phyloP scores from a whole-genome alignment of 2,329 filamentous ascomycete genomes.

The Trichothecium roseum region DNA sequence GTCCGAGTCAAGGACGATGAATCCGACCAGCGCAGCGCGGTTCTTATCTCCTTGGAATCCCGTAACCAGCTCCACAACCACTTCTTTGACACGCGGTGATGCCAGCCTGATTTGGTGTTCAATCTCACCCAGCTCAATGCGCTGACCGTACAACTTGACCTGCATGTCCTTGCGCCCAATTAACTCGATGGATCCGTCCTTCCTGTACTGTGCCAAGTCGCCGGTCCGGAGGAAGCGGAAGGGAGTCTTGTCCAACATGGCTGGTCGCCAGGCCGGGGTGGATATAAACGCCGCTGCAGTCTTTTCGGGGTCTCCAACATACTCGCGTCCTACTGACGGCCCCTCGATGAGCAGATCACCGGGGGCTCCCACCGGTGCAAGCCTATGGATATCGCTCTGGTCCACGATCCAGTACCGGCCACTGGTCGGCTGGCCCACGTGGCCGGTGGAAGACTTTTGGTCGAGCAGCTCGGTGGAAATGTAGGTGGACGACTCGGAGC shows the following conservation, averaged over 20 bases:
- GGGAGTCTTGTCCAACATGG: constrained; percentile 31
- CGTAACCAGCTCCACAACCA: constrained; percentile 4
- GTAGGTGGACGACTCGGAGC: too few species aligned
- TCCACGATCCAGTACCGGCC: constrained; percentile 19
- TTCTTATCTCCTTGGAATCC: neutral
- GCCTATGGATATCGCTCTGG: constrained; percentile 12
- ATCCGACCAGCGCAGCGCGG: neutral
- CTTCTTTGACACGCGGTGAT: neutral
- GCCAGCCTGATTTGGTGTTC: constrained; percentile 7
- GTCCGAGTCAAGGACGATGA: neutral
- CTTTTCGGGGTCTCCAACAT: constrained; percentile 10
- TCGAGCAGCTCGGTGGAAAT: too few species aligned
- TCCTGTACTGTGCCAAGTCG: constrained; percentile 18
- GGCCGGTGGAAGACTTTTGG: too few species aligned
- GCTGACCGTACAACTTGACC: constrained; percentile 48
- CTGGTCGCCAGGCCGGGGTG: constrained; percentile 17
- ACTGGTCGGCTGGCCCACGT: constrained; percentile 4
- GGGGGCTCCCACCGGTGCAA: constrained; percentile 14
- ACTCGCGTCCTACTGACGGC: constrained; percentile 13
- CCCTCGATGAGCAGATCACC: constrained; percentile 18
- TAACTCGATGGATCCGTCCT: constrained; percentile 20
- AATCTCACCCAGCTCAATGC: constrained; percentile 36
- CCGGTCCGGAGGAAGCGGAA: constrained; percentile 7
- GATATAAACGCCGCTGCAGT: constrained; percentile 24
- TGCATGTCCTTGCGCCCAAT: constrained; percentile 43